Percentiles rank a stretch among this genome's conserved stretches.
phyloP scores from a whole-genome alignment of 108 stramenopile species.

The Cyclotella cryptica region DNA sequence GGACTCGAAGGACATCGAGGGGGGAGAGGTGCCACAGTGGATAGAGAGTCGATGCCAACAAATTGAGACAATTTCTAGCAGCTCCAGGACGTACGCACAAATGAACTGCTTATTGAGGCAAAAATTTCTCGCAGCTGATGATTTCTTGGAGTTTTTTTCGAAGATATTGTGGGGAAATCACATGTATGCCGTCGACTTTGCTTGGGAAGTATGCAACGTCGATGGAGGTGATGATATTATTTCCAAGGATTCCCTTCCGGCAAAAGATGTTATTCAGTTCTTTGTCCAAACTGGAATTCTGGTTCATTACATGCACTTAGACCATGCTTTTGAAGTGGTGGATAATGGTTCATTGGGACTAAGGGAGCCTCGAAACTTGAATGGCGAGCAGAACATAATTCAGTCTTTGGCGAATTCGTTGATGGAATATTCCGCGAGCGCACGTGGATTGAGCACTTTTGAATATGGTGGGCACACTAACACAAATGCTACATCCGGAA shows the following conservation, averaged over 20 bases:
- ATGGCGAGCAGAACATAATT: constrained; percentile 11
- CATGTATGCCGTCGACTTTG: constrained; percentile 24
- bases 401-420: constrained; percentile 40
- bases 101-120: constrained; percentile 12
- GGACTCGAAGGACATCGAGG: not conserved
- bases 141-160: constrained; percentile 32
- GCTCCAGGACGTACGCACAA: constrained; percentile 1
- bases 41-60: constrained; percentile 25
- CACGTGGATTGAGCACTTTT: constrained; percentile 2
- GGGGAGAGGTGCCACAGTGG: not conserved
- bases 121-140: constrained; percentile 10
- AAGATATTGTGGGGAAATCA: constrained; percentile 28
- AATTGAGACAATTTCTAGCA: constrained; percentile 21
- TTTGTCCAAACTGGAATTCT: constrained; percentile 26
- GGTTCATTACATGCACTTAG: constrained; percentile 32
- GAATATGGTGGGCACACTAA: constrained; percentile 26
- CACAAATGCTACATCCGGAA: not conserved
- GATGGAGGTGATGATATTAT: not conserved
- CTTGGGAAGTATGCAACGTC: constrained; percentile 18
- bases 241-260: constrained; percentile 4
- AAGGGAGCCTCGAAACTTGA: constrained; percentile 12
- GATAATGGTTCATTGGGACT: constrained; percentile 3
- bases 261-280: constrained; percentile 27
- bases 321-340: constrained; percentile 19
- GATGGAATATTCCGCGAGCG: constrained; percentile 32